A percentile compares a stretch with the other conserved stretches of the same genome.
phyloP scores from a whole-genome alignment of 352 stramenopile species.

The Globisporangium spiculum region DNA sequence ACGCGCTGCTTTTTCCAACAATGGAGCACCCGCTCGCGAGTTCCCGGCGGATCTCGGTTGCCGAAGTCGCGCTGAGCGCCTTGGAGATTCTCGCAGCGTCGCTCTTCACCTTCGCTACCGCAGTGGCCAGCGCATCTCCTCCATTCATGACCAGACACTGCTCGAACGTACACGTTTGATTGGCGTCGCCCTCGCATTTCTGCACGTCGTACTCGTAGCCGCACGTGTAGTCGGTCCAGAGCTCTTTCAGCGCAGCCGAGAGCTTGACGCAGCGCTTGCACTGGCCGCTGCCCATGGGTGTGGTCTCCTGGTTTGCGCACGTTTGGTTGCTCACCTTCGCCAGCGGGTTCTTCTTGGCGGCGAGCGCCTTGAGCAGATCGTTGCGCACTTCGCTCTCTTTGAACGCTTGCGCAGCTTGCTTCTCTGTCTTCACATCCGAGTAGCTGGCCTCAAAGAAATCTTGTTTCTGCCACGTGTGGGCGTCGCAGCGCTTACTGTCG shows the following conservation, averaged over 20 bases:
- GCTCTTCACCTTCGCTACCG: conserved; percentile 23
- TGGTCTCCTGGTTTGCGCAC: conserved; percentile 22
- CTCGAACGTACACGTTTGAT: conserved; percentile 34
- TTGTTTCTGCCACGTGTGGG: conserved; percentile 22
- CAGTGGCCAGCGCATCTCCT: conserved; percentile 36
- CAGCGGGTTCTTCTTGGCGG: conserved; percentile 36
- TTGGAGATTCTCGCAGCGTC: conserved; percentile 28
- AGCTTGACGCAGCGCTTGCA: conserved; percentile 59
- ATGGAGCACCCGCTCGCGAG: conserved; percentile 35
- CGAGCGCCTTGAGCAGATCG: conserved; percentile 20
- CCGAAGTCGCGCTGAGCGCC: conserved; percentile 36
- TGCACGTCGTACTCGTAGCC: conserved; percentile 48
- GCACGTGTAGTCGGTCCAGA: conserved; percentile 66
- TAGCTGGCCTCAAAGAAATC: conserved; percentile 44
- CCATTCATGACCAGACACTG: conserved; percentile 58
- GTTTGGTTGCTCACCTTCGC: conserved; percentile 3
- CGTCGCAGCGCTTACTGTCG: conserved; percentile 40
- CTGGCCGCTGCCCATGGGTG: conserved; percentile 22
- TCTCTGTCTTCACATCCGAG: conserved; percentile 6
- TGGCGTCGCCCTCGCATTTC: conserved; percentile 33
- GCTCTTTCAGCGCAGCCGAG: conserved; percentile 43
- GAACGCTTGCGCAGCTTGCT: conserved; percentile 29
- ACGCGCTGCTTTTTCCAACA: conserved; percentile 28
- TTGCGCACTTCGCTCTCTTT: conserved; percentile 16
- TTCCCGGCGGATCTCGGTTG: conserved; percentile 55